phyloP scores from a whole-genome alignment of 106 monocot species.

The Acorus calamus region DNA sequence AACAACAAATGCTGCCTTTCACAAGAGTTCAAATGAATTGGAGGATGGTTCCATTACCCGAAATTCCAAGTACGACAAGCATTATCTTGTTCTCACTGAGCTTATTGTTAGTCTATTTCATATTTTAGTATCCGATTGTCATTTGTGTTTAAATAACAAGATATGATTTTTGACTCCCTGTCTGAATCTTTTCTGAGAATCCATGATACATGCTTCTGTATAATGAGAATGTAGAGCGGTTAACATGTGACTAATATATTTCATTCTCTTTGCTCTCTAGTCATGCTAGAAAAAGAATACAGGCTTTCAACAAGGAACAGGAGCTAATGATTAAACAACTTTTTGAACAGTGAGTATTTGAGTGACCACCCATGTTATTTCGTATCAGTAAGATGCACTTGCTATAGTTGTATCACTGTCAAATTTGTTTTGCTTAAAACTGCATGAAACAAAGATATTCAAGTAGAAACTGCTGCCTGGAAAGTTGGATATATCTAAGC shows the following conservation, averaged over 20 bases:
- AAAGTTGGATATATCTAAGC: not conserved
- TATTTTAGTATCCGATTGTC: too few relatives aligned
- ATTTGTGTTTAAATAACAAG: too few relatives aligned
- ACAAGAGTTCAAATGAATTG: constrained; percentile 1
- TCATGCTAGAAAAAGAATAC: constrained; percentile 36
- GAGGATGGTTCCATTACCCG: constrained; percentile 1
- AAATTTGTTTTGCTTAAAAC: too few relatives aligned
- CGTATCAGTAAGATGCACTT: too few relatives aligned
- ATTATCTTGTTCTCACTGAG: too few relatives aligned
- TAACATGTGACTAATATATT: constrained; percentile 1
- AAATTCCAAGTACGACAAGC: not conserved
- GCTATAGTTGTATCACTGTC: too few relatives aligned
- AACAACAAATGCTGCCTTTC: not conserved
- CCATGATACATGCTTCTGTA: not conserved
- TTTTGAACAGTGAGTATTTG: constrained; percentile 37
- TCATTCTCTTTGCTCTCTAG: constrained; percentile 13
- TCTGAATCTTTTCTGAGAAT: not conserved
- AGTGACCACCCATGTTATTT: too few relatives aligned
- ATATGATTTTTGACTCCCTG: constrained; percentile 12
- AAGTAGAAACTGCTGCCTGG: not conserved
- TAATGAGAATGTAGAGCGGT: not conserved
- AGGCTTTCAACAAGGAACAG: constrained; percentile 46
- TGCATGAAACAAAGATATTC: not conserved
- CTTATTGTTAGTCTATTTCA: too few relatives aligned
- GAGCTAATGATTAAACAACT: constrained; percentile 40